These are phyloP conservation scores for Toxoplasma gondii DNA, from an alignment of 169 alveolate species.

Conservation along the genomic window DNA sequence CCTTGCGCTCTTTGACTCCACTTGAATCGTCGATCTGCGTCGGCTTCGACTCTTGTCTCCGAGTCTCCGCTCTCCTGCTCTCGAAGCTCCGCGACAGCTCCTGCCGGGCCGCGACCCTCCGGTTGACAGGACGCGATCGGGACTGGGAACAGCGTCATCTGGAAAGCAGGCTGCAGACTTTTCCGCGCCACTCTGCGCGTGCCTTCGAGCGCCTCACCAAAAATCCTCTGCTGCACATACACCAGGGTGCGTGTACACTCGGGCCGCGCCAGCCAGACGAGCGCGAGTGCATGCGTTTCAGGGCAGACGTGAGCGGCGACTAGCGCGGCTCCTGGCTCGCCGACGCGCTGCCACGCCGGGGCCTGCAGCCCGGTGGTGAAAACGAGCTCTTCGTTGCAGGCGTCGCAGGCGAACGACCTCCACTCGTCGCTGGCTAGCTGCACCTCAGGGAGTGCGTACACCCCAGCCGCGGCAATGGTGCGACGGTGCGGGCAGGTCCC, in stretches of 20 bases:
- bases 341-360: conserved; percentile 18
- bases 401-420: neutral
- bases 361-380: neutral
- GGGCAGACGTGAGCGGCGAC: neutral
- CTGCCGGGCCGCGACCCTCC: neutral
- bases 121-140: neutral
- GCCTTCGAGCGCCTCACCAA: neutral
- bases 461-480: neutral
- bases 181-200: neutral
- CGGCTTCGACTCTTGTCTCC: neutral
- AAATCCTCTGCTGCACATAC: neutral
- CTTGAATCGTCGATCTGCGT: too few relatives aligned
- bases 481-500: neutral
- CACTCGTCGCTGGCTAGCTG: neutral
- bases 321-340: neutral
- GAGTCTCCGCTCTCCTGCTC: neutral
- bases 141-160: neutral
- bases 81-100: neutral
- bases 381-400: neutral
- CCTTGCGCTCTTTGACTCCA: too few relatives aligned
- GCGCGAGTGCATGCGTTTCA: neutral
- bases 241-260: neutral
- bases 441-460: neutral
- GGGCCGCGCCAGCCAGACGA: neutral
- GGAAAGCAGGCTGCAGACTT: neutral